These are phyloP conservation scores for Stemphylium beticola DNA, from an alignment of 2,329 filamentous ascomycete species.

Conservation along the genomic window DNA sequence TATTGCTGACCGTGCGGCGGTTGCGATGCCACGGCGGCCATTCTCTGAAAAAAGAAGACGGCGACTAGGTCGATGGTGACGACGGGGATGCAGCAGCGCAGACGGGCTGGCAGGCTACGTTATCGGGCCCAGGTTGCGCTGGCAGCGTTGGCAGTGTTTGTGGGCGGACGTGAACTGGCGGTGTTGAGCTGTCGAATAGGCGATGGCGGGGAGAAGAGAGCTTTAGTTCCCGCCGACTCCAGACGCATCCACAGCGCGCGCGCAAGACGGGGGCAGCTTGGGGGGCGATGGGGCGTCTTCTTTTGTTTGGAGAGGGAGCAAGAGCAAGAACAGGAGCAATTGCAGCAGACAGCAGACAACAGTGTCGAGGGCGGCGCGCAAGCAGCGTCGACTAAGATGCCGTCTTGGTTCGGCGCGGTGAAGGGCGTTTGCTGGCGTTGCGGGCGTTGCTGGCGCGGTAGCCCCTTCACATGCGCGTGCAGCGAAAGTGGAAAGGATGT, in stretches of 20 bases:
- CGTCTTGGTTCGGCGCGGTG: constrained; percentile 7
- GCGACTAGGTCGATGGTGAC: not conserved
- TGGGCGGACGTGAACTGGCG: constrained; percentile 13
- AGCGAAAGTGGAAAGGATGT: not conserved
- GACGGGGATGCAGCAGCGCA: constrained; percentile 4
- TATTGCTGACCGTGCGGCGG: constrained; percentile 44
- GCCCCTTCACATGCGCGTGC: constrained; percentile 27
- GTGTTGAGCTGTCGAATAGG: constrained; percentile 27
- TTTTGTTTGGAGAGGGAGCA: not conserved
- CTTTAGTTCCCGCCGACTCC: constrained; percentile 17
- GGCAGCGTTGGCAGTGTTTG: constrained; percentile 17
- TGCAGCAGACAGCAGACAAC: not conserved
- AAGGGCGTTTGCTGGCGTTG: constrained; percentile 7
- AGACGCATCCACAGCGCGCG: constrained; percentile 16
- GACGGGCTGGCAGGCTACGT: constrained; percentile 7
- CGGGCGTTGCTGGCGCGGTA: constrained; percentile 7
- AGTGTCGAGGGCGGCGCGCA: constrained; percentile 5
- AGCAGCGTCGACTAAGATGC: constrained; percentile 3
- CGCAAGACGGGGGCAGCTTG: not conserved
- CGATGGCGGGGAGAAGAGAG: constrained; percentile 18
- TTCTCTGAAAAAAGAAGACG: constrained; percentile 24
- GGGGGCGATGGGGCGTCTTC: constrained; percentile 12
- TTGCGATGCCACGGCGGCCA: constrained; percentile 49
- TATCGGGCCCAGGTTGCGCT: constrained; percentile 10
- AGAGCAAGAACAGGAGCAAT: not conserved